Conservation (phyloP, 1,284 basidiomycete genomes). For the Marasmius sp. region DNA sequence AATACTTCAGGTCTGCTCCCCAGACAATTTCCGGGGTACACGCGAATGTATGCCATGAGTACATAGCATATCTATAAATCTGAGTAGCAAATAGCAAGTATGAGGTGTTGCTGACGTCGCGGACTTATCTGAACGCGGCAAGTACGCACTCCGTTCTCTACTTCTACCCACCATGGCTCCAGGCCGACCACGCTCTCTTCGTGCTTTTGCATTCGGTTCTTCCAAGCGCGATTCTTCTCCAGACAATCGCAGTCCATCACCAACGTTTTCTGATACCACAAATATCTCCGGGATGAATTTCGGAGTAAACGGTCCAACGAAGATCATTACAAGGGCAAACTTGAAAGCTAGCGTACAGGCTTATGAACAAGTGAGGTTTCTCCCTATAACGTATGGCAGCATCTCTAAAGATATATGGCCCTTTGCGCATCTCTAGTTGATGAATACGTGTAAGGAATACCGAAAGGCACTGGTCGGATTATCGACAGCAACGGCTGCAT, state of each 20-base stretch:
- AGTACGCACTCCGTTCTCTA: background rate
- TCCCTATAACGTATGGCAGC: background rate
- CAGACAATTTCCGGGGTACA: too few relatives aligned
- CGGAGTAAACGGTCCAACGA: conserved; percentile 67
- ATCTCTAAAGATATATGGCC: conserved; percentile 5
- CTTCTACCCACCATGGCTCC: conserved; percentile 47
- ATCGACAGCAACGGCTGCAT: conserved; percentile 82
- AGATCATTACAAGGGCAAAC: conserved; percentile 82
- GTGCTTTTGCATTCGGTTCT: conserved; percentile 50
- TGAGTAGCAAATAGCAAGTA: too few relatives aligned
- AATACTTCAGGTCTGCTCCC: too few relatives aligned
- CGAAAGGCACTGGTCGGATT: conserved; percentile 82
- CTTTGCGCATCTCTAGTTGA: conserved; percentile 49
- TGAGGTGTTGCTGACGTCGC: too few relatives aligned
- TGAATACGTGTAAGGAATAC: conserved; percentile 80
- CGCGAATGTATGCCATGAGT: too few relatives aligned
- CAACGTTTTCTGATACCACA: conserved; percentile 81
- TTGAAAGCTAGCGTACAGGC: conserved; percentile 76
- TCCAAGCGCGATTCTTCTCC: conserved; percentile 50
- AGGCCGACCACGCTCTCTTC: conserved; percentile 56
- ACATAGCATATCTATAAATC: too few relatives aligned
- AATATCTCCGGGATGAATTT: conserved; percentile 74
- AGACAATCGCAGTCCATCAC: conserved; percentile 60
- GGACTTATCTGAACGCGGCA: too few relatives aligned
- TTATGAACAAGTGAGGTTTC: conserved; percentile 70